Base-by-base conservation (phyloP, 2,329 filamentous ascomycete species). In the Fusarium pininemorale region DNA sequence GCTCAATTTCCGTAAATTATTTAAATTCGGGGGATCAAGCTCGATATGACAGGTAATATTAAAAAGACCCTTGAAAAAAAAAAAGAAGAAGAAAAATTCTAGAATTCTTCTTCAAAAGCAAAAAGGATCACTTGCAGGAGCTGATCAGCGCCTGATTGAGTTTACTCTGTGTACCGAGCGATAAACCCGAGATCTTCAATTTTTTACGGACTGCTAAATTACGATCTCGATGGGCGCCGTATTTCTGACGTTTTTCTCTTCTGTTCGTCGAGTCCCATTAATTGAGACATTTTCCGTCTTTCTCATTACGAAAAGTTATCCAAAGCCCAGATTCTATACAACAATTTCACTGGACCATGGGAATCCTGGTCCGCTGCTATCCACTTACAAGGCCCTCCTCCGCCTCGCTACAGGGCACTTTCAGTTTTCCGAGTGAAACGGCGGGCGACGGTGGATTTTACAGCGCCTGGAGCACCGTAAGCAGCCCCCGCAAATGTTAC, bases 311-410 rank as follows among this genome's bases (percentile, higher is more conserved):
- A 28, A 57, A 48, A 35, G 24, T 35, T n/a, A 45, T 54, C 57
- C 32, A 50, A 50, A 20, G 44, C 18, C 35, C 35, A 51, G 30
- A 39, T 65, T 65, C 20, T 63, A 41, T 54, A 20, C 24, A 32
- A 39, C 39, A 47, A 51, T 63, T 39, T 66, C 39, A 66, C 63
- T 66, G 63, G 63, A 14, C 47, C 47, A 26, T 53, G 62, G 56
- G 56, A 62, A 62, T 63, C 62, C 62, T 16, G 18, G 62, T 30
- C 22, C 5, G 26, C 30, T 28, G 13, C 15, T 62, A 65, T 65
- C 64, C 64, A 64, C 64, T 57, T 42, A 35, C 41, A 63, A 41
- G 58, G 58, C 35, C 35, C 24, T 45, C 38, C 38, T 41, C 41
- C 42, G 9, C 47, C 28, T 54, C 35, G 32, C 32, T 39, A 16